Percentiles rank a stretch among this genome's conserved stretches.
phyloP scores from a whole-genome alignment of 2,329 filamentous ascomycete species.

The Alternaria conjuncta region DNA sequence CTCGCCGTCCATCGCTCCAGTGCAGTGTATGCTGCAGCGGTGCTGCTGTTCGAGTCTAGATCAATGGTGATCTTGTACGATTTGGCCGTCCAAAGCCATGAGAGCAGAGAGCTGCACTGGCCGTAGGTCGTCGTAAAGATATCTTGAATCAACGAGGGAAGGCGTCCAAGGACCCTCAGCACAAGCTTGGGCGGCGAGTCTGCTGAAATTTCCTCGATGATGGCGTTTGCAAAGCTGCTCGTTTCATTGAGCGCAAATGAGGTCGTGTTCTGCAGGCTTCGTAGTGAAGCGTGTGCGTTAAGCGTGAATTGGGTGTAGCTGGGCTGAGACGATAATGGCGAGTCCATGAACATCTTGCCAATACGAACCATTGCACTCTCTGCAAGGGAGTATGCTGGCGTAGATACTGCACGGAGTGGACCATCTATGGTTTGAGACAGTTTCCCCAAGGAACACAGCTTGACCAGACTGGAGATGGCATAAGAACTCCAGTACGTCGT shows the following conservation, averaged over 20 bases:
- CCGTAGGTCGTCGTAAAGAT: constrained; percentile 10
- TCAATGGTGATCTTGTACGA: constrained; percentile 48
- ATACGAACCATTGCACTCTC: constrained; percentile 46
- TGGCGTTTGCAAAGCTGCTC: constrained; percentile 25
- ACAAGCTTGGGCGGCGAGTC: constrained; percentile 25
- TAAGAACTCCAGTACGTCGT: constrained; percentile 52
- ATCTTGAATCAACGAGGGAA: constrained; percentile 19
- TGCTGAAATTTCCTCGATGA: constrained; percentile 35
- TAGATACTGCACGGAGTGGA: constrained; percentile 30
- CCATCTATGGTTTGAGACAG: constrained; percentile 24
- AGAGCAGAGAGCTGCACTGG: constrained; percentile 19
- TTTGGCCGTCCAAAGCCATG: constrained; percentile 42
- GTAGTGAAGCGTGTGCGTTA: constrained; percentile 46
- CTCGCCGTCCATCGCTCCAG: constrained; percentile 55
- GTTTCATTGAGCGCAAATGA: constrained; percentile 43
- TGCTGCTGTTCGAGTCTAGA: constrained; percentile 33
- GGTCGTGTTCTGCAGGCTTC: constrained; percentile 48
- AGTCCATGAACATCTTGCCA: constrained; percentile 35
- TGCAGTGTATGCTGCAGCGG: constrained; percentile 23
- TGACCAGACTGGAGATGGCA: constrained; percentile 32
- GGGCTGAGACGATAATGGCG: constrained; percentile 35
- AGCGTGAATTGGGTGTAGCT: constrained; percentile 47
- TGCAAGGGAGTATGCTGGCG: constrained; percentile 43
- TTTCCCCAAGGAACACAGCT: constrained; percentile 25
- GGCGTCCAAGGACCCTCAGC: constrained; percentile 22